phyloP scores from a whole-genome alignment of 169 alveolate genomes.

The Eimeria tenella region DNA sequence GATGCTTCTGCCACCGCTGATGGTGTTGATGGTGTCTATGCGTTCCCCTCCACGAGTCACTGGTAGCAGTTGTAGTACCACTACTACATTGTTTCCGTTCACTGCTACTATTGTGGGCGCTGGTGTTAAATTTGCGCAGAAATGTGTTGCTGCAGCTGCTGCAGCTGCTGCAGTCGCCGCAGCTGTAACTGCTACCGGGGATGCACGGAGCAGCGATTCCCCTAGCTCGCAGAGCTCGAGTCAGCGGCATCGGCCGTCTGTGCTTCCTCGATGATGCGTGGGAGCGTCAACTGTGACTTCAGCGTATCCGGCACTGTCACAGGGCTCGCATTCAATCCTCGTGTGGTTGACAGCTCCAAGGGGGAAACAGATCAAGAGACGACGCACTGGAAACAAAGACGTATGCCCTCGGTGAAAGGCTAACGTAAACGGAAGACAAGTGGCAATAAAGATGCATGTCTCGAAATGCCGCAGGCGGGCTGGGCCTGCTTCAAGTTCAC shows the following conservation, averaged over 20 bases:
- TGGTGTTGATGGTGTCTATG: slow-evolving; percentile 11
- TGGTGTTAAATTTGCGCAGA: not conserved
- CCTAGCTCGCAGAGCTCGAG: not conserved
- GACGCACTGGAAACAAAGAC: no score
- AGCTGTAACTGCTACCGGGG: slow-evolving; percentile 10
- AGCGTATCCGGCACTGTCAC: no score
- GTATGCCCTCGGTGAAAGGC: no score
- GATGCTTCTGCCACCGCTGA: slow-evolving; percentile 5
- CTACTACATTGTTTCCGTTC: not conserved
- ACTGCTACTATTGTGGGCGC: not conserved
- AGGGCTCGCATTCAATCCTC: no score
- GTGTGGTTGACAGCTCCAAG: no score
- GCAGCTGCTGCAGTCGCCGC: not conserved
- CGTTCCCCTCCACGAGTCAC: slow-evolving; percentile 17
- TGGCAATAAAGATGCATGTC: no score
- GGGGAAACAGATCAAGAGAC: no score
- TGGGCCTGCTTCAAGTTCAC: no score
- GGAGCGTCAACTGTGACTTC: not conserved
- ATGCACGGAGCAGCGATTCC: slow-evolving; percentile 21
- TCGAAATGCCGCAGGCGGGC: no score
- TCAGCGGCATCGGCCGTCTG: not conserved
- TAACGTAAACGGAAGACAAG: no score
- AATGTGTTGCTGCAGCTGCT: slow-evolving; percentile 29
- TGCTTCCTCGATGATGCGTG: not conserved
- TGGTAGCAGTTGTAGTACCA: not conserved